Base-by-base conservation (phyloP, 2,329 filamentous ascomycete genomes). In the Proliferodiscus dingleyae region DNA sequence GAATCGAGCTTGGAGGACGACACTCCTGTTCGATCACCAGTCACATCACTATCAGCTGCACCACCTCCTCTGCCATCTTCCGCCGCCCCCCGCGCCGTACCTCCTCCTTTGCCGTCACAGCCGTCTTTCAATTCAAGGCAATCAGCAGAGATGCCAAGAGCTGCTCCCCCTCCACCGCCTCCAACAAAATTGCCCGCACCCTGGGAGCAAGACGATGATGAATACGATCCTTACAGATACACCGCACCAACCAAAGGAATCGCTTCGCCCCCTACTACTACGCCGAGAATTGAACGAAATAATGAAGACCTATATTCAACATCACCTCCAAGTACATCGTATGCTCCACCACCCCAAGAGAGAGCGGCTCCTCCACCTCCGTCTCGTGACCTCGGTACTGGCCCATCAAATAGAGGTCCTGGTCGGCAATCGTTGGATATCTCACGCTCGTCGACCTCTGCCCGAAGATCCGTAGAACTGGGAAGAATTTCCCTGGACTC, bases 1-100 rank as follows among this genome's bases (percentile, higher is more conserved):
- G 87, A 91, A 37, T 80, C 84, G 5, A 94, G 87, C 61, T 63
- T 86, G 43, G 89, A 94, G 51, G 82, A 85, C 46, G 78, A 72
- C 32, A 77, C 77, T 3, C 69, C 81, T 26, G 53, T 71, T 43
- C 72, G 72, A 33, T 70, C 71, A 41, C 67, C 71, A 37, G 61
- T 66, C 43, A 67, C 62, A 49, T 66, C 68, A 30, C 65, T 64
- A 23, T 60, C 60, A 45, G 61, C 62, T 37, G 64, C 65, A 37
- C 82, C 73, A 21, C 73, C 71, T 16, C 74, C 81, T 1, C 66
- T 80, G 38, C 78, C 80, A 6, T 66, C 68, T 16, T 62, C 67
- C 16, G 63, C 70, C 48, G 75, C 76, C 41, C 82, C 82, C 10
- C 74, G 80, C 56, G 77, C 72, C 42, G 67, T 76, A 11, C 83